These are phyloP conservation scores for Eucalyptus regnans DNA, from an alignment of 345 rosid species.

Conservation along the genomic window DNA sequence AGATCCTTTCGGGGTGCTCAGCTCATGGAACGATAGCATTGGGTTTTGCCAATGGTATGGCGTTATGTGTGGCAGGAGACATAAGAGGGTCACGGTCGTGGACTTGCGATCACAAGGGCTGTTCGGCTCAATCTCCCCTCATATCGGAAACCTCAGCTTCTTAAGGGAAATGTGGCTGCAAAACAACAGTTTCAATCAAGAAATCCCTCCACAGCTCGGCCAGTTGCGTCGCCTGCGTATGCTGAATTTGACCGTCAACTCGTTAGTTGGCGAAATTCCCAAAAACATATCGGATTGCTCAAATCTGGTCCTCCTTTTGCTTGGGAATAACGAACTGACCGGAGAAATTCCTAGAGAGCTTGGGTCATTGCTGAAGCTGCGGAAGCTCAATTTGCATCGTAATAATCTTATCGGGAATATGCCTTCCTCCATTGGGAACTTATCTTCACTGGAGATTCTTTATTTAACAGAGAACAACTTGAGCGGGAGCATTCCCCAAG, in stretches of 20 bases:
- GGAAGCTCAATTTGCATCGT: rapidly evolving
- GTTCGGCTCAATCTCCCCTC: too few relatives aligned
- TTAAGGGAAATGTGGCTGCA: neutral
- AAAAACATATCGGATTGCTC: neutral
- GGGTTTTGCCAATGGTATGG: neutral
- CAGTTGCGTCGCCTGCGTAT: neutral
- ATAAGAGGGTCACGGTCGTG: rapidly evolving
- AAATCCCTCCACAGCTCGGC: neutral
- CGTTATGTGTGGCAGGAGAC: rapidly evolving
- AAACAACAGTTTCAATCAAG: neutral
- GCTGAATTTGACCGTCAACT: rapidly evolving
- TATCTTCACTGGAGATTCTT: too few relatives aligned
- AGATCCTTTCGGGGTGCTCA: neutral
- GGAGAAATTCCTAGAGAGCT: neutral
- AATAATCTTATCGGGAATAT: neutral
- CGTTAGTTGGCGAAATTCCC: neutral
- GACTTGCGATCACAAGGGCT: too few relatives aligned
- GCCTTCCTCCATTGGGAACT: too few relatives aligned
- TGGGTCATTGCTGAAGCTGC: neutral
- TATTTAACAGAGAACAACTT: rapidly evolving
- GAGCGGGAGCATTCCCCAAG: too few relatives aligned
- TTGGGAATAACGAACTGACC: rapidly evolving
- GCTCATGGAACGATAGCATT: neutral
- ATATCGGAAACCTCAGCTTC: too few relatives aligned
- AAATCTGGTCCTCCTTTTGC: rapidly evolving